phyloP scores from a whole-genome alignment of 495 filamentous ascomycete species.

The Lophiotrema nucula region DNA sequence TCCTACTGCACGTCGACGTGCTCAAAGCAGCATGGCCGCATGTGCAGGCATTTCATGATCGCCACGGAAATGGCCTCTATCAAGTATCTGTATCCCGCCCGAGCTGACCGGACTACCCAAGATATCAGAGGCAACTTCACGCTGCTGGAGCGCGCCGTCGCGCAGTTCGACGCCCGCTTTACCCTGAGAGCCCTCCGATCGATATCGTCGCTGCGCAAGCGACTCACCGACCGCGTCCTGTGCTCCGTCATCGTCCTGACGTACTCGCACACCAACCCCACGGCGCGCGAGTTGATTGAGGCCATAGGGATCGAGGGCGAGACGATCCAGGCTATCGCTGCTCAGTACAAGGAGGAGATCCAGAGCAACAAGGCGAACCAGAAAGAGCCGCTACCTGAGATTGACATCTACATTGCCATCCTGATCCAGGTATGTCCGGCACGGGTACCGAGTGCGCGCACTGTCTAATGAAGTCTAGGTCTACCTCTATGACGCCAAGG shows the following conservation, averaged over 20 bases:
- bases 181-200: constrained; percentile 89
- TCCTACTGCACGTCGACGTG: constrained; percentile 6
- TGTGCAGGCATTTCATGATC: constrained; percentile 26
- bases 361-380: constrained; percentile 54
- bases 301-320: constrained; percentile 64
- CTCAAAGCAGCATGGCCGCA: constrained; percentile 7
- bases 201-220: constrained; percentile 91
- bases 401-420: constrained; percentile 88
- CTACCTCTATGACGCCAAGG: constrained; percentile 78
- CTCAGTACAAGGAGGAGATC: constrained; percentile 65
- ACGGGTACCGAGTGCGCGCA: not conserved
- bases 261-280: constrained; percentile 63
- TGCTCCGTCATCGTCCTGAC: constrained; percentile 68
- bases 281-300: constrained; percentile 66
- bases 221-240: constrained; percentile 55
- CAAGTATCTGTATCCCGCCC: constrained; percentile 24
- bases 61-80: constrained; percentile 13
- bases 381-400: constrained; percentile 82
- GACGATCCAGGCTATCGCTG: constrained; percentile 45
- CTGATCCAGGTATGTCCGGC: constrained; percentile 47
- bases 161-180: constrained; percentile 92
- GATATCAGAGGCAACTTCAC: constrained; percentile 93
- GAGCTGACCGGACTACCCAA: constrained; percentile 43
- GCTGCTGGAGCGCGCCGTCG: constrained; percentile 85
- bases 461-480: constrained; percentile 61